These are phyloP conservation scores for Vanilla planifolia DNA, from an alignment of 106 monocot species.

Conservation along the genomic window DNA sequence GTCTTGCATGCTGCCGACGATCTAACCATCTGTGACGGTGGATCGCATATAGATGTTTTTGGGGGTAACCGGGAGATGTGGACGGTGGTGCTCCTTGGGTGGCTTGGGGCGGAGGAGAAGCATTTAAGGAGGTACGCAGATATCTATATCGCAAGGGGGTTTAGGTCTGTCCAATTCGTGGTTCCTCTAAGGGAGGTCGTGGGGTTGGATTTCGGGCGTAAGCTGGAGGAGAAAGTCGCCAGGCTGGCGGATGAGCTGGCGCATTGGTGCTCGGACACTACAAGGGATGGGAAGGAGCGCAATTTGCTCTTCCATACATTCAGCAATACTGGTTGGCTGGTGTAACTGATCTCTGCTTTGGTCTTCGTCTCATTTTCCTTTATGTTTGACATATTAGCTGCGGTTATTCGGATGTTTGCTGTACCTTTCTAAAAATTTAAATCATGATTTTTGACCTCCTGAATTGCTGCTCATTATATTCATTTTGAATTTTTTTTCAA, in stretches of 20 bases:
- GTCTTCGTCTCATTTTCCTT: background rate
- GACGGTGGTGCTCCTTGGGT: conserved; percentile 83
- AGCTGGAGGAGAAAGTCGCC: conserved; percentile 46
- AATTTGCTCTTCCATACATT: conserved; percentile 80
- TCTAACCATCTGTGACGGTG: background rate
- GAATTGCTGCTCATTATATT: too few relatives aligned
- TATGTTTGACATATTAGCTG: background rate
- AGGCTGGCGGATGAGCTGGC: conserved; percentile 57
- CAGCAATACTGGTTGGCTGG: conserved; percentile 82
- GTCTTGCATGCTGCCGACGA: too few relatives aligned
- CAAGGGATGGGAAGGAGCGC: too few relatives aligned
- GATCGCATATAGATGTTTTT: too few relatives aligned
- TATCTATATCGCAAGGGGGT: conserved; percentile 82
- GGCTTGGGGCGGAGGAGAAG: conserved; percentile 84
- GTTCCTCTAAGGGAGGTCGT: conserved; percentile 62
- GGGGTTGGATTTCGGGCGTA: conserved; percentile 58
- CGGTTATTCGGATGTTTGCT: too few relatives aligned
- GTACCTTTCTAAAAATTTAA: too few relatives aligned
- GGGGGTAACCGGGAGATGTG: too few relatives aligned
- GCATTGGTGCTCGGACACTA: conserved; percentile 55
- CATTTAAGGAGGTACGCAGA: conserved; percentile 85
- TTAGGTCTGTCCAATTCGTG: conserved; percentile 64
- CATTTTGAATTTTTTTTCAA: too few relatives aligned
- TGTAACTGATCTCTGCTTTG: too few relatives aligned
- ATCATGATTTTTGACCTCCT: too few relatives aligned